Conservation (phyloP, 345 rosid genomes). For the Euphorbia peplus region DNA sequence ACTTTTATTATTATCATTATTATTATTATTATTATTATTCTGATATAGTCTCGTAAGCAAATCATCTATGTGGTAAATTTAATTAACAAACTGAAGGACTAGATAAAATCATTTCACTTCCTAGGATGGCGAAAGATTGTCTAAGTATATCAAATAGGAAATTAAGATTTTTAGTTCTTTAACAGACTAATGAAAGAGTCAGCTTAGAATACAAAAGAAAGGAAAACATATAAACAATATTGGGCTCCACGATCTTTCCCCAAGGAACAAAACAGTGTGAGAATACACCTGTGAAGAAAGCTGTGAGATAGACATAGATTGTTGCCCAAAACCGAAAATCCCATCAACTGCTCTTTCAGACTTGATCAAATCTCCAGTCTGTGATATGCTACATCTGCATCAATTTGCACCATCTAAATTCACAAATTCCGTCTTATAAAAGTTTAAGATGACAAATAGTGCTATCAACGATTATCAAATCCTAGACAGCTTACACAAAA, state of each 20-base stretch:
- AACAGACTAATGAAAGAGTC: too few species aligned
- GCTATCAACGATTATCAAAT: neutral
- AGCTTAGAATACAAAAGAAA: too few species aligned
- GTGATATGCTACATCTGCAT: constrained; percentile 77
- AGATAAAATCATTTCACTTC: too few species aligned
- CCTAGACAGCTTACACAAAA: constrained; percentile 66
- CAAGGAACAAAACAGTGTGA: constrained; percentile 96
- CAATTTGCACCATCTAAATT: constrained; percentile 20
- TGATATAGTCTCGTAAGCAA: too few species aligned
- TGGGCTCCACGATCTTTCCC: constrained; percentile 88
- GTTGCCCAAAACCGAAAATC: constrained; percentile 94
- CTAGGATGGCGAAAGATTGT: too few species aligned
- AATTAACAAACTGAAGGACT: too few species aligned
- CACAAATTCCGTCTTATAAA: constrained; percentile 17
- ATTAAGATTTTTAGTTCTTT: too few species aligned
- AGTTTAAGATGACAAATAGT: constrained; percentile 3
- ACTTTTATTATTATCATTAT: too few species aligned
- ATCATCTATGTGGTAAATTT: too few species aligned
- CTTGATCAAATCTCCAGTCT: constrained; percentile 75
- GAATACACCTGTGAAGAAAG: constrained; percentile 82
- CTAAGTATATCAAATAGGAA: too few species aligned
- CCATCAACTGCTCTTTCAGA: constrained; percentile 93
- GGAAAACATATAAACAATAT: constrained; percentile 64
- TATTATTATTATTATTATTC: too few species aligned
- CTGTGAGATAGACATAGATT: constrained; percentile 80